Evolutionary conservation across 169 alveolate genomes (phyloP), one percentile per base, ranked within the genome.

Genomic region (Cryptosporidium baileyi): DNA sequence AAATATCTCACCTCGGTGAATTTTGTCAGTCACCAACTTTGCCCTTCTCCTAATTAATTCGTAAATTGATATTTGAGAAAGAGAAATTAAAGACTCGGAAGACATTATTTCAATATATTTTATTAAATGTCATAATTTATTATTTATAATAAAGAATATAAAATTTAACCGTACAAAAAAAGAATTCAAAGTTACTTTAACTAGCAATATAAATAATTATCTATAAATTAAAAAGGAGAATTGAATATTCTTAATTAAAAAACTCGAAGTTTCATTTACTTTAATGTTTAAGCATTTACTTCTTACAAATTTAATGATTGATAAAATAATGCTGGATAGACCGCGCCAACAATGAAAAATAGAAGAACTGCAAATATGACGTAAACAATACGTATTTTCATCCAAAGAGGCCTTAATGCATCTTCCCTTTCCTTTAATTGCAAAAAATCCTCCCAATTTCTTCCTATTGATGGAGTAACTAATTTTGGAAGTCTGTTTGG

Each of bases 401-500:
- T 32, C 85, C 85, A 74, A 54, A 57, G 49, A 5, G 85, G 67
- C 34, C 67, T 74, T 9, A 74, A 57, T 0, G 41, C 51, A 51
- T 74, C 85, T 22, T 74, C 74, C 30, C 67, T 74, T 36, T 74
- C 85, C 19, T 57, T 74, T 15, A 57, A 22, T 41, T 74, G 85
- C 32, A 74, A 28, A 54, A 95, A 91, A 67, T 95, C 97, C 19
- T 95, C 94, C 98, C 98, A 95, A 36, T 93, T 95, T 47, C 98
- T 85, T 26, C 98, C 98, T 40, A 88, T 92, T 11, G 88, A 92
- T 26, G 98, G 98, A 6, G 95, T 92, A 15, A 92, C 89, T 57
- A 95, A 82, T 40, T 93, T 91, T 8, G 98, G 98, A 52, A 94
- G 92, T 61, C 95, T 88, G 82, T 95, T 95, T 19, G 98, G 98